phyloP scores from a whole-genome alignment of 139 green algal species.

The Tetratostichococcus sp. region DNA sequence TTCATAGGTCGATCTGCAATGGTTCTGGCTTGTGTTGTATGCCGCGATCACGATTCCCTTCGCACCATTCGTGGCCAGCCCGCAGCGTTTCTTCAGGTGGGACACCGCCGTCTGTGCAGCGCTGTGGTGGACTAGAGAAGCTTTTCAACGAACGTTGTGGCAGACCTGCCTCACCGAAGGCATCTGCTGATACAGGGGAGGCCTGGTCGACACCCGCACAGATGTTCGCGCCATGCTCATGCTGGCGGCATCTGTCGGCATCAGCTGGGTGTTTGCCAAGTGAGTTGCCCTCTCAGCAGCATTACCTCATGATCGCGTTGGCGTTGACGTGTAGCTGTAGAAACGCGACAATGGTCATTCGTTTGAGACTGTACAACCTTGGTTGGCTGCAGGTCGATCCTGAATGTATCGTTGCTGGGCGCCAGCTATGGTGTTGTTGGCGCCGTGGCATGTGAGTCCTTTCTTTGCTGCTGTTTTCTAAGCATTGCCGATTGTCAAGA shows the following conservation, averaged over 20 bases:
- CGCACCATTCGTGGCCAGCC: conserved; percentile 10
- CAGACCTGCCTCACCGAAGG: neutral
- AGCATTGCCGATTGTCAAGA: too few relatives aligned
- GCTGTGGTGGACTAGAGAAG: neutral
- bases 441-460: neutral
- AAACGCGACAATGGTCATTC: neutral
- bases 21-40: conserved; percentile 26
- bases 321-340: neutral
- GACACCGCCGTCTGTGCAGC: neutral
- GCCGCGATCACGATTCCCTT: conserved; percentile 21
- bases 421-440: conserved; percentile 6
- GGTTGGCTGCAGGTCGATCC: conserved; percentile 1
- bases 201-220: conserved; percentile 5
- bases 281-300: neutral
- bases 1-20: conserved; percentile 7
- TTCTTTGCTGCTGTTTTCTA: too few relatives aligned
- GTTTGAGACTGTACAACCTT: too few relatives aligned
- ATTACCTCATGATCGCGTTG: neutral
- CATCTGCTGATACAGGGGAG: conserved; percentile 9
- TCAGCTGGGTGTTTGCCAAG: conserved; percentile 30
- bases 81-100: conserved; percentile 14
- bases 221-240: neutral
- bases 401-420: conserved; percentile 14
- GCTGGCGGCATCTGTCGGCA: conserved; percentile 14
- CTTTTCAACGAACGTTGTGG: too few relatives aligned